These are phyloP conservation scores for Thielaviopsis ethacetica DNA, from an alignment of 2,329 filamentous ascomycete species.

Conservation along the genomic window DNA sequence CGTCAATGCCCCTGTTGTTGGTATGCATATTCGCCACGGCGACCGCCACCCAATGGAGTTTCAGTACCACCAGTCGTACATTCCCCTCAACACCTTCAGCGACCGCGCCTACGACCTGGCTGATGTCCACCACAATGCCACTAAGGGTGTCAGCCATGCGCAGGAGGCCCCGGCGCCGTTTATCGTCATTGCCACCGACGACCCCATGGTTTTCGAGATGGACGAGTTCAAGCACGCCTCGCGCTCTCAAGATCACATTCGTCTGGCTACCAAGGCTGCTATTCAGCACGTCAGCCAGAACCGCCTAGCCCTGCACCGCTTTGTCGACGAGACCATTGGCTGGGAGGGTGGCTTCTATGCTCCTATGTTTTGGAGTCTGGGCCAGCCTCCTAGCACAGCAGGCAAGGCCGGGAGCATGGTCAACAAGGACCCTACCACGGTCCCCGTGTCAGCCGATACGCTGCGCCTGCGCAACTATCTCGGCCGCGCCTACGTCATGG, in stretches of 20 bases:
- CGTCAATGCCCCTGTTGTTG: constrained; percentile 32
- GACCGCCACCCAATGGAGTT: constrained; percentile 63
- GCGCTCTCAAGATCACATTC: constrained; percentile 60
- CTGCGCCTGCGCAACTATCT: constrained; percentile 55
- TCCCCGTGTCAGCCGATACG: constrained; percentile 33
- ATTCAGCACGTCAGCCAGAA: constrained; percentile 26
- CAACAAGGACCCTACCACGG: constrained; percentile 19
- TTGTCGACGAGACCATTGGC: constrained; percentile 60
- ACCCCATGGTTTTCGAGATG: constrained; percentile 55
- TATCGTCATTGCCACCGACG: constrained; percentile 59
- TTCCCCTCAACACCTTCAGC: constrained; percentile 54
- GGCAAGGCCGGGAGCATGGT: constrained; percentile 21
- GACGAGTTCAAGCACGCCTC: constrained; percentile 41
- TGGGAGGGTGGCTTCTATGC: constrained; percentile 84
- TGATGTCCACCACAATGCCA: constrained; percentile 29
- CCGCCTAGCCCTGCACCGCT: constrained; percentile 40
- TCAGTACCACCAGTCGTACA: constrained; percentile 62
- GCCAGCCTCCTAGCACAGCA: constrained; percentile 27
- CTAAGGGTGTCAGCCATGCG: constrained; percentile 19
- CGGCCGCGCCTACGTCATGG: constrained; percentile 66
- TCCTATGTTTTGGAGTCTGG: constrained; percentile 67
- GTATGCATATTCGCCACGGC: constrained; percentile 65
- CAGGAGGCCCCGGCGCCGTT: constrained; percentile 23
- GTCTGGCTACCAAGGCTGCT: constrained; percentile 48
- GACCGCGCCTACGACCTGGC: constrained; percentile 41